Evolutionary conservation across 129 eudicot species (phyloP), one percentile per base, ranked within the genome.

Genomic region (Artemisia tridentata): DNA sequence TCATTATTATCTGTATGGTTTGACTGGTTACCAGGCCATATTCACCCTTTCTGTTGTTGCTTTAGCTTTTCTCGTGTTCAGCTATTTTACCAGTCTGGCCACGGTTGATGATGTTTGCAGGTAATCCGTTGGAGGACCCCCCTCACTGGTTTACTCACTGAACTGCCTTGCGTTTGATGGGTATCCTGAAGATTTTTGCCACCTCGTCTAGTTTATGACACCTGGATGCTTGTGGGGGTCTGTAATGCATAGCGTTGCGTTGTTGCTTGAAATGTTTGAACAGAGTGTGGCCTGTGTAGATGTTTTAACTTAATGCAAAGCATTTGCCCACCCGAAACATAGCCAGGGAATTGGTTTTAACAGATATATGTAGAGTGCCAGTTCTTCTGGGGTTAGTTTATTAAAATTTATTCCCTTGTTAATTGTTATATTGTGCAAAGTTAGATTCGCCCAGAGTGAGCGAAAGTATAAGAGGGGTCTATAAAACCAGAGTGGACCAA

Each of bases 311-410:
- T 55, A 57, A 29, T 75, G 73, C 66, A 67, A 53, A 74, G 67
- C 79, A 67, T 75, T 66, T 67, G 74, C 41, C 61, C 66, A 75
- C 60, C 79, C 21, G 50, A 75, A 75, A 75, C 67, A 58, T 47
- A 65, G 58, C 74, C 51, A 46, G 61, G 45, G 67, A 67, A 66
- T 75, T 27, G 79, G 67, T 67, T 75, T 75, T 50, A 18, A 67
- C 67, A 8, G 60, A 65, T 75, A 58, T 64, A 74, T 74, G 66
- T 74, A 75, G 79, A 75, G 52, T 67, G 11, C 60, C 73, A 57
- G 73, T 75, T 55, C 73, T 66, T 75, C 73, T 75, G 79, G 73
- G 73, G 67, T 67, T 67, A 67, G 79, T 75, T 67, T 66, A 67
- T 75, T 75, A 66, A 66, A 45, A 56, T 66, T 56, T 75, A 45